Conservation (phyloP, 1,284 basidiomycete species). For the Rhodotorula glutinis region DNA sequence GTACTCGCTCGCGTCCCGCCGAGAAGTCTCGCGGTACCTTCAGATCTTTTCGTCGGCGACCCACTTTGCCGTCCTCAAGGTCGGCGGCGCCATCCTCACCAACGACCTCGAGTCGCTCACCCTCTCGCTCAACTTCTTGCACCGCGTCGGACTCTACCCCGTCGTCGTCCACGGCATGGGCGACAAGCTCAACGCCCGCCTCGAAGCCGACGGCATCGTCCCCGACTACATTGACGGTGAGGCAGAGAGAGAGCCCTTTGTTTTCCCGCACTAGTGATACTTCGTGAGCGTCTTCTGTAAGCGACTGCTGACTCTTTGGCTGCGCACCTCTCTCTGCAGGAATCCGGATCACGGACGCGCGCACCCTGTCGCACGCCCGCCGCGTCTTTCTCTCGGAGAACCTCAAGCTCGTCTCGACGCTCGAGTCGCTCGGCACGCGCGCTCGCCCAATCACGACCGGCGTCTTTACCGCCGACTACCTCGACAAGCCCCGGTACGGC, state of each 20-base stretch:
- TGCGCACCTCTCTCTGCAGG: constrained; percentile 46
- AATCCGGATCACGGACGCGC: constrained; percentile 89
- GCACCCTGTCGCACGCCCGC: constrained; percentile 85
- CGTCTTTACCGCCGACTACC: constrained; percentile 90
- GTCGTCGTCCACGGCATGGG: constrained; percentile 88
- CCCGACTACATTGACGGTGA: constrained; percentile 85
- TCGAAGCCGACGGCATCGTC: constrained; percentile 82
- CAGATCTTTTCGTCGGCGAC: constrained; percentile 73
- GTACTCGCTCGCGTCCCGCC: constrained; percentile 90
- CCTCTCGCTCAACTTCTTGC: constrained; percentile 86
- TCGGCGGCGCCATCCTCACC: constrained; percentile 83
- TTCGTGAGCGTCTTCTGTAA: too few relatives aligned
- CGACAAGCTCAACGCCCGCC: constrained; percentile 65
- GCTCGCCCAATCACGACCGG: constrained; percentile 93
- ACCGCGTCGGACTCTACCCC: constrained; percentile 88
- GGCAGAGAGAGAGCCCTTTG: too few relatives aligned
- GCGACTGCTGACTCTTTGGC: too few relatives aligned
- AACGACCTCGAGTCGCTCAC: constrained; percentile 86
- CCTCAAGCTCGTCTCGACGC: constrained; percentile 80
- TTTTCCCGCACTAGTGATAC: too few relatives aligned
- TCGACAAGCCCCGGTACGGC: constrained; percentile 90
- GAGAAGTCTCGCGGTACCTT: constrained; percentile 92
- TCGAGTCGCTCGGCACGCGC: constrained; percentile 87
- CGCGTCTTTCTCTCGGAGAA: constrained; percentile 96
- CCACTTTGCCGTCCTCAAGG: constrained; percentile 51